Conservation (phyloP, 345 rosid species). For the Cochlearia excelsa region DNA sequence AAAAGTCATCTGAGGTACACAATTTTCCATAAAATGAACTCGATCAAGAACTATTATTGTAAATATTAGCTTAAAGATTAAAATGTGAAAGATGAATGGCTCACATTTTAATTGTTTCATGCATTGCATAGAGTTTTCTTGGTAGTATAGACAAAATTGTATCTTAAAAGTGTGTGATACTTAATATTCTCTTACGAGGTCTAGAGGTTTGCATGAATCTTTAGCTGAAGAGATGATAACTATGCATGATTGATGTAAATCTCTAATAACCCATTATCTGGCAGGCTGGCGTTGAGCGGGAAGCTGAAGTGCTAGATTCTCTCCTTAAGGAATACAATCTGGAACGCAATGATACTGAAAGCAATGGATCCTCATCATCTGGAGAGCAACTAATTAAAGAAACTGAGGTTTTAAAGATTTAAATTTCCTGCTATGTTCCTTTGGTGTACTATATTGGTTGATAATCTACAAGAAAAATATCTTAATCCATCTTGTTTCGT, state of each 20-base stretch:
- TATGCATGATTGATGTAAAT: slow-evolving; percentile 9
- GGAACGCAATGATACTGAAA: slow-evolving; percentile 43
- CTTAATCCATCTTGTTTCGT: slow-evolving; percentile 28
- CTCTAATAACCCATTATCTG: slow-evolving; percentile 15
- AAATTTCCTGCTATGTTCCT: neutral
- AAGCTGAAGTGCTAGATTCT: slow-evolving; percentile 39
- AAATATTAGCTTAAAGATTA: slow-evolving; percentile 6
- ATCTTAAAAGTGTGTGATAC: neutral
- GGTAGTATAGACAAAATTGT: neutral
- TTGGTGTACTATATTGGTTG: slow-evolving; percentile 19
- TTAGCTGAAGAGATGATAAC: slow-evolving; percentile 5
- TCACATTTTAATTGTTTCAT: slow-evolving; percentile 5
- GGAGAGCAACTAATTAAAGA: slow-evolving; percentile 35
- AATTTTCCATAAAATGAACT: slow-evolving; percentile 2
- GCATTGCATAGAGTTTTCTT: slow-evolving; percentile 5
- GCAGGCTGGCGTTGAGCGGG: slow-evolving; percentile 43
- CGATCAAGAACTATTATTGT: neutral
- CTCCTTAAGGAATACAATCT: slow-evolving; percentile 79
- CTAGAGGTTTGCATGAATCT: slow-evolving; percentile 5
- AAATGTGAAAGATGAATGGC: slow-evolving; percentile 5
- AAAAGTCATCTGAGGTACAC: slow-evolving; percentile 31
- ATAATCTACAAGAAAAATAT: slow-evolving; percentile 14
- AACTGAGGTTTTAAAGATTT: slow-evolving; percentile 45
- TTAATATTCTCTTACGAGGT: slow-evolving; percentile 3
- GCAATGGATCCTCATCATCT: slow-evolving; percentile 26